These are phyloP conservation scores for Mariannaea sp. DNA, from an alignment of 2,329 filamentous ascomycete species.

Conservation along the genomic window DNA sequence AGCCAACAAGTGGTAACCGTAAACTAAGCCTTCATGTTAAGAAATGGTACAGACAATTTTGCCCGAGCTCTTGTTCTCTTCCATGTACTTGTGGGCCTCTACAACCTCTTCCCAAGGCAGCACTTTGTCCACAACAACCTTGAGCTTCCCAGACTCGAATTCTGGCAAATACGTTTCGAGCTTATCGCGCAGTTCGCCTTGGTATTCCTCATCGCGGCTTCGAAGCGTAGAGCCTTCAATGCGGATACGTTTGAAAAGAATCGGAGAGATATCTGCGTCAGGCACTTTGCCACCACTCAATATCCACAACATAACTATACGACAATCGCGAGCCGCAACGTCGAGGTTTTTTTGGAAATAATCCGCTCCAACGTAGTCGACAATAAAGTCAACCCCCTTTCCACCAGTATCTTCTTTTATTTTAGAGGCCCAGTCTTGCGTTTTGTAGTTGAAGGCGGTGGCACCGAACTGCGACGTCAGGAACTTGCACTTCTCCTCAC, in stretches of 20 bases:
- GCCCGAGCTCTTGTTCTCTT: conserved; percentile 70
- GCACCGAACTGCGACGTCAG: conserved; percentile 73
- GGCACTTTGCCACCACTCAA: conserved; percentile 73
- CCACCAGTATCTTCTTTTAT: conserved; percentile 71
- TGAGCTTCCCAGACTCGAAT: conserved; percentile 74
- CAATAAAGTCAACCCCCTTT: conserved; percentile 79
- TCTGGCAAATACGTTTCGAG: conserved; percentile 74
- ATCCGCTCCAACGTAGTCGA: conserved; percentile 79
- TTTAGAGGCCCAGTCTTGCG: conserved; percentile 72
- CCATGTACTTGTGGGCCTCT: conserved; percentile 71
- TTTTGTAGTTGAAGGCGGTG: conserved; percentile 82
- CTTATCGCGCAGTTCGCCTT: conserved; percentile 73
- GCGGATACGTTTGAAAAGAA: conserved; percentile 76
- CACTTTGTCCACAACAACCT: conserved; percentile 78
- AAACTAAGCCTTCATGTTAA: too few species aligned
- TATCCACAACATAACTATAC: conserved; percentile 73
- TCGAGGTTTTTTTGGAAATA: conserved; percentile 82
- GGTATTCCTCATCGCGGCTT: conserved; percentile 77
- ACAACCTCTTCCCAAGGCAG: conserved; percentile 75
- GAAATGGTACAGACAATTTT: conserved; percentile 61
- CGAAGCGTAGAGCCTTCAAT: conserved; percentile 82
- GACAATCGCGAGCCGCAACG: conserved; percentile 72
- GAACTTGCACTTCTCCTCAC: conserved; percentile 78
- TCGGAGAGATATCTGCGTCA: conserved; percentile 69
- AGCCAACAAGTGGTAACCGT: too few species aligned